Base-by-base conservation (phyloP, 2,329 filamentous ascomycete genomes). In the Diaporthe citrichinensis region DNA sequence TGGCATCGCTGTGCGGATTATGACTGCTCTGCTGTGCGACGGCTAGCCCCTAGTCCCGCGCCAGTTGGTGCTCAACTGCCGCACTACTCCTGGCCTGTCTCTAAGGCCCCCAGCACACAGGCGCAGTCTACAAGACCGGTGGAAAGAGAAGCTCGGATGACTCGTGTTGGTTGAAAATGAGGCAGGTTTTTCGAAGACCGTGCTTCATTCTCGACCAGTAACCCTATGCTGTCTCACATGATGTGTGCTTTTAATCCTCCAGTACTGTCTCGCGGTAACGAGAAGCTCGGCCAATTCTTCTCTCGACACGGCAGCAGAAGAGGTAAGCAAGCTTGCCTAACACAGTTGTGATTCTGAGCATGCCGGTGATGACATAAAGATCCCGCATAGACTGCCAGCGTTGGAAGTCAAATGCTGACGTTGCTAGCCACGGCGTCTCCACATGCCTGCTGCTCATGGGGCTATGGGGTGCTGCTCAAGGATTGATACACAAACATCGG, bases 341-440 rank as follows among this genome's bases (percentile, higher is more conserved):
- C 17, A n/a, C 14, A 8, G 17, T 36, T 25, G 34, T 23, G 15
- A 9, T 23, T 28, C 34, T 69, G 12, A 36, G 15, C 36, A 58
- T 8, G n/a, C 44, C 36, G 34, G 15, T 44, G 34, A n/a, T 58
- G 68, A 31, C 28, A 44, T 44, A 39, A 41, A 28, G 36, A 39
- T 25, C 31, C 51, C 20, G 36, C n/a, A 28, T 44, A 36, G 73
- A 61, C 65, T 20, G 55, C 65, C 44, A 53, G 55, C n/a, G 28
- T 34, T 44, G 36, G 44, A 23, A 15, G 31, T 46, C 46, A 68
- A 46, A 71, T 49, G 61, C 61, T 69, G 53, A 68, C 51, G 61
- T 74, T 39, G 65, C n/a, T 25, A 44, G 53, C 51, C 44, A 44
- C 8, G 34, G 14, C 55, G n/a, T 28, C 55, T n/a, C 57, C 41